phyloP scores from a whole-genome alignment of 202 grass and related monocot species.

The Panicum hallii region DNA sequence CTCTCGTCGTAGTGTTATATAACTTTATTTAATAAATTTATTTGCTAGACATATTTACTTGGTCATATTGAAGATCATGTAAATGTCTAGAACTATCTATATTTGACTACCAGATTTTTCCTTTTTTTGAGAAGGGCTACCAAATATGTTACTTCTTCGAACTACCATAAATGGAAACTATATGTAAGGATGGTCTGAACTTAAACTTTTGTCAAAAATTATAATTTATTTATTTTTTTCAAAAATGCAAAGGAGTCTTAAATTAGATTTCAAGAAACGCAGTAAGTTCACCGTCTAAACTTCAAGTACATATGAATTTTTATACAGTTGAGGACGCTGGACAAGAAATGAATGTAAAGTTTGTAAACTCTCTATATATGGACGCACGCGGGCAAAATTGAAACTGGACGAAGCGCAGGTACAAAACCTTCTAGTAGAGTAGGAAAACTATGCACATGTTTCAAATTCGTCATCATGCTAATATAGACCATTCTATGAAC shows the following conservation, averaged over 20 bases:
- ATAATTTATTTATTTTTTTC: too few species aligned
- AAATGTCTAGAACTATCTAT: background rate
- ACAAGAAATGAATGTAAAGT: background rate
- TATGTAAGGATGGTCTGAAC: background rate
- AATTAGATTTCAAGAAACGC: background rate
- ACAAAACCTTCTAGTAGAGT: background rate
- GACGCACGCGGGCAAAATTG: background rate
- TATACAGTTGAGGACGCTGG: background rate
- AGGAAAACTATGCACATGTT: constrained; percentile 20
- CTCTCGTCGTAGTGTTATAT: too few species aligned
- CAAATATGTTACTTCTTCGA: background rate
- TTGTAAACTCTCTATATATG: background rate
- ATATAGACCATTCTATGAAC: background rate
- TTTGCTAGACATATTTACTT: background rate
- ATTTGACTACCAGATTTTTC: too few species aligned
- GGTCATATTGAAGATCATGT: background rate
- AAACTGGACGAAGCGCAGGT: background rate
- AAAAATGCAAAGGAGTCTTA: background rate
- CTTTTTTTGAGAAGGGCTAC: too few species aligned
- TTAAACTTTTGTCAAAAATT: background rate
- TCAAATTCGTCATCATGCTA: background rate
- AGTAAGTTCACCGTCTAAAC: background rate
- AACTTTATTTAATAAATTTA: background rate
- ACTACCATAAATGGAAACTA: background rate
- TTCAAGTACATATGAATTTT: background rate